Conservation (phyloP, 495 filamentous ascomycete species). For the Hypoxylon lienhwacheense region DNA sequence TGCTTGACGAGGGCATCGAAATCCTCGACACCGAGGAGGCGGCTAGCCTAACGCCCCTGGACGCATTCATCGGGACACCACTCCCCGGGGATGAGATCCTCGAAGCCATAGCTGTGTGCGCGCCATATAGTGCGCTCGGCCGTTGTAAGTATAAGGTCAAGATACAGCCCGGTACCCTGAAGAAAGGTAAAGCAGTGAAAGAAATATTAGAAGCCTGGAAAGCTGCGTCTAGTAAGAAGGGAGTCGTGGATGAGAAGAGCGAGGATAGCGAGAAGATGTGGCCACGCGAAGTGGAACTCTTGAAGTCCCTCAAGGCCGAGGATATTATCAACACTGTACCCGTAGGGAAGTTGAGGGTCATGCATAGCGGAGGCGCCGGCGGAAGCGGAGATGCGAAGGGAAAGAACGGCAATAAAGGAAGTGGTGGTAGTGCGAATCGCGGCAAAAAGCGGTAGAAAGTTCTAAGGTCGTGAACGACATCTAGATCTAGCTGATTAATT, state of each 20-base stretch:
- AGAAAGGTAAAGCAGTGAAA: conserved; percentile 94
- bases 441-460: conserved; percentile 33
- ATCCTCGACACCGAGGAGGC: conserved; percentile 54
- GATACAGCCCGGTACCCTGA: conserved; percentile 83
- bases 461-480: too few relatives aligned
- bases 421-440: conserved; percentile 20
- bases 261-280: conserved; percentile 75
- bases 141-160: conserved; percentile 89
- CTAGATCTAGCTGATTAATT: too few relatives aligned
- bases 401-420: conserved; percentile 27
- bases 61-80: conserved; percentile 74
- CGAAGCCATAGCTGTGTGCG: conserved; percentile 85
- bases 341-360: conserved; percentile 82
- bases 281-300: conserved; percentile 77
- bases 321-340: conserved; percentile 82
- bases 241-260: conserved; percentile 58
- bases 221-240: conserved; percentile 57
- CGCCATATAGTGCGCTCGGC: conserved; percentile 79
- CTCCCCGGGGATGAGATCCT: conserved; percentile 84
- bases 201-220: conserved; percentile 83
- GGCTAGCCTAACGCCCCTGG: conserved; percentile 65
- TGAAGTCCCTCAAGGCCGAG: conserved; percentile 76
- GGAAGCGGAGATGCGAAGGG: conserved; percentile 43
- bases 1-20: conserved; percentile 53
- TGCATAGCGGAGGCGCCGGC: conserved; percentile 60